These are phyloP conservation scores for Fusarium proliferatum DNA, from an alignment of 2,329 filamentous ascomycete species.

Conservation along the genomic window DNA sequence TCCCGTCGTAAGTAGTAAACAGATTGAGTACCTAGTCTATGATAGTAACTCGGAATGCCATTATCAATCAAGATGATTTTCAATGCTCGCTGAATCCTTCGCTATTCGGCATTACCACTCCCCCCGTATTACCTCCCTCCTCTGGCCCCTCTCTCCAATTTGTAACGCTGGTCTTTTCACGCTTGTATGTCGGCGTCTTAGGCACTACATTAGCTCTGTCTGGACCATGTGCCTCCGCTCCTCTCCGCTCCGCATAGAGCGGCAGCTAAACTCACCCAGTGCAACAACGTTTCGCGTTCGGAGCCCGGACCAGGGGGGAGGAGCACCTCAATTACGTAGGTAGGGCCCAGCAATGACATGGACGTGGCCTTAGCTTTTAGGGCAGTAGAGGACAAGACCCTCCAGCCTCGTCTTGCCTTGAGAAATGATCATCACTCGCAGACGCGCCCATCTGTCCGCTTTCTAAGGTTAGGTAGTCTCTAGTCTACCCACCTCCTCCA, in stretches of 20 bases:
- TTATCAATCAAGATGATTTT: conserved; percentile 15
- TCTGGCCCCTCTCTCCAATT: neutral
- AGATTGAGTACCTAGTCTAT: neutral
- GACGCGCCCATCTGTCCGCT: conserved; percentile 35
- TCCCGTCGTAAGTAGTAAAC: neutral
- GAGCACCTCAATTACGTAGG: conserved; percentile 36
- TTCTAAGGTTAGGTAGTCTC: conserved; percentile 17
- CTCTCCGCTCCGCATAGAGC: conserved; percentile 37
- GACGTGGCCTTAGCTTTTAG: conserved; percentile 10
- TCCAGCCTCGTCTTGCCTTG: neutral
- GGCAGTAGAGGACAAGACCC: neutral
- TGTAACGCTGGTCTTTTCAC: conserved; percentile 10
- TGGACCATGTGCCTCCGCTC: conserved; percentile 33
- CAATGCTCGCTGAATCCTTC: conserved; percentile 1
- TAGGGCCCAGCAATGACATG: conserved; percentile 35
- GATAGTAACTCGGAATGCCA: neutral
- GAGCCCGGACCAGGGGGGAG: neutral
- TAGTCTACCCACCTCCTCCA: conserved; percentile 34
- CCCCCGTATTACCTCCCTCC: neutral
- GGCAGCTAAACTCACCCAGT: conserved; percentile 25
- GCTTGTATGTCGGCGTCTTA: conserved; percentile 30
- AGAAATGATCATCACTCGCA: conserved; percentile 15
- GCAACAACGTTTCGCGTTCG: conserved; percentile 20
- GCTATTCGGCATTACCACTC: conserved; percentile 17
- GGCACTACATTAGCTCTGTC: conserved; percentile 26